Conservation (phyloP, 768 basidiomycete genomes). For the Boletus coccyginus region DNA sequence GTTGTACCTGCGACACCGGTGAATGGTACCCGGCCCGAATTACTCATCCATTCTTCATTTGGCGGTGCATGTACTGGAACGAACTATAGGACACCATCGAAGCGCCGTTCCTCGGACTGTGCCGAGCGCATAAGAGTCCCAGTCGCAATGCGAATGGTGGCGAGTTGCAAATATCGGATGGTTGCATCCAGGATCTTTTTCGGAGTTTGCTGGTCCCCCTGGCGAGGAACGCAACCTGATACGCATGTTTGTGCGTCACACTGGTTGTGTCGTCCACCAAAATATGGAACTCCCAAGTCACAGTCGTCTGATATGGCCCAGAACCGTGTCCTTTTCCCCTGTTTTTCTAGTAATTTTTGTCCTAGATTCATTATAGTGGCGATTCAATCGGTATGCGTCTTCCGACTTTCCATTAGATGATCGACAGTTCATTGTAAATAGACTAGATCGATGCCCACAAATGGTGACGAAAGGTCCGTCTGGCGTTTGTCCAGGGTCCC, state of each 20-base stretch:
- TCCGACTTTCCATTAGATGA: conserved; percentile 4
- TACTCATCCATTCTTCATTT: background rate
- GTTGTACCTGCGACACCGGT: conserved; percentile 1
- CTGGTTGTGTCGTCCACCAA: background rate
- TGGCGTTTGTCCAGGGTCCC: background rate
- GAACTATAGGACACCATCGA: background rate
- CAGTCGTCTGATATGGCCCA: background rate
- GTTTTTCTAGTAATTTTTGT: background rate
- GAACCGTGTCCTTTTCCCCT: background rate
- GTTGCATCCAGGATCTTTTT: background rate
- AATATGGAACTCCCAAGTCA: background rate
- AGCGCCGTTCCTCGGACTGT: background rate
- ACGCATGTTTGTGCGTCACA: background rate
- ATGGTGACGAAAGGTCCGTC: background rate
- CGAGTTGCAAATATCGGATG: background rate
- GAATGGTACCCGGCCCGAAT: background rate
- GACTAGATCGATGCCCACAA: conserved; percentile 12
- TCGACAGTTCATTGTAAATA: background rate
- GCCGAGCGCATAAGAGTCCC: too few species aligned
- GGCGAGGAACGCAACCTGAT: background rate
- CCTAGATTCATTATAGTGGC: background rate
- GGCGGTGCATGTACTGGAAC: background rate
- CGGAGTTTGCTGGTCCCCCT: background rate
- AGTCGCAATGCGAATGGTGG: background rate
- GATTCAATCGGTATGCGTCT: conserved; percentile 6